Conservation (phyloP, 139 green algal species). For the Chlamydomonas sp. region DNA sequence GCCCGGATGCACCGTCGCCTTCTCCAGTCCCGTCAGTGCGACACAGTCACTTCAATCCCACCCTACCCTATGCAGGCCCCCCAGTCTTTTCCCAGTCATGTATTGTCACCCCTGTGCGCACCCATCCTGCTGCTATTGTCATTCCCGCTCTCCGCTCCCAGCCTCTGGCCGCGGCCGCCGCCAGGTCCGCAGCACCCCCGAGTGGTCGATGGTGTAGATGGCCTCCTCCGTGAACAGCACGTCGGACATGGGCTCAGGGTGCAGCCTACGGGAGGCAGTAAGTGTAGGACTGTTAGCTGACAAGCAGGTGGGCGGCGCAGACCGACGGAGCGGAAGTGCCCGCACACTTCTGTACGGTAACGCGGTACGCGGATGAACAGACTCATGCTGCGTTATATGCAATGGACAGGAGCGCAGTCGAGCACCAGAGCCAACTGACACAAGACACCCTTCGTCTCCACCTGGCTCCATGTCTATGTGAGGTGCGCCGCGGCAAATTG, state of each 20-base stretch:
- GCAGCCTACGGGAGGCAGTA: conserved; percentile 53
- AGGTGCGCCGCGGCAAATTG: no score
- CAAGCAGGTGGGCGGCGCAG: background rate
- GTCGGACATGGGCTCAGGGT: conserved; percentile 81
- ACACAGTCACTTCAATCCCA: no score
- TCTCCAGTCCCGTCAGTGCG: no score
- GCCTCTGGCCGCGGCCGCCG: conserved; percentile 46
- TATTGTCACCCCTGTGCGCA: no score
- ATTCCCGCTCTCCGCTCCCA: background rate
- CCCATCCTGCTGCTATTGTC: no score
- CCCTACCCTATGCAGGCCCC: no score
- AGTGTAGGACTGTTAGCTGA: background rate
- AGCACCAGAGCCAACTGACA: background rate
- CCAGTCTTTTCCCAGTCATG: no score
- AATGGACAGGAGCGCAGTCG: background rate
- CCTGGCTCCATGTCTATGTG: no score
- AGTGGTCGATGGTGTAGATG: conserved; percentile 72
- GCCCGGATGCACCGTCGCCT: no score
- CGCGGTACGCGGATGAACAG: background rate
- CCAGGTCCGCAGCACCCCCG: conserved; percentile 70
- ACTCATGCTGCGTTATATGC: background rate
- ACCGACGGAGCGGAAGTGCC: background rate
- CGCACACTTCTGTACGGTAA: background rate
- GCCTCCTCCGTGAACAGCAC: conserved; percentile 66
- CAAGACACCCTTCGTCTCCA: background rate